phyloP scores from a whole-genome alignment of 345 rosid genomes.

The Schrenkiella parvula region DNA sequence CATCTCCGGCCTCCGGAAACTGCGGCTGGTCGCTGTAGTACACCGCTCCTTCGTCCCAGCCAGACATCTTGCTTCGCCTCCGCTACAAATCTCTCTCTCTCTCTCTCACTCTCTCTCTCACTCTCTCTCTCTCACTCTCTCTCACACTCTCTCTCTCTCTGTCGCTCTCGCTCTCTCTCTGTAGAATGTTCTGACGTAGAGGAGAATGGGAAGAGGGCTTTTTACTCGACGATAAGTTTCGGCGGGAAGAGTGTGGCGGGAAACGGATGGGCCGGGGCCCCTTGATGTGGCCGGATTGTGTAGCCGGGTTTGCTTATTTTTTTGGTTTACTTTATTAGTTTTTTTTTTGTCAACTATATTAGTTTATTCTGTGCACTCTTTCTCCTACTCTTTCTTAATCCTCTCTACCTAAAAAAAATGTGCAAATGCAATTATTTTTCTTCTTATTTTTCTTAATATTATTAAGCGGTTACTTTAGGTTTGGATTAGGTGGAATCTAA shows the following conservation, averaged over 20 bases:
- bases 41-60: constrained; percentile 90
- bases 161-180: not conserved
- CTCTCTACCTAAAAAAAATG: no score
- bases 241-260: constrained; percentile 33
- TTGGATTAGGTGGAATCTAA: no score
- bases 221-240: not conserved
- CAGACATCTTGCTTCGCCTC: constrained; percentile 53
- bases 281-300: not conserved
- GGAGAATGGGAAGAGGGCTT: not conserved
- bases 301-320: not conserved
- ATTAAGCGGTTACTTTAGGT: no score
- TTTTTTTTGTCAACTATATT: no score
- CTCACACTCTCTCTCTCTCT: not conserved
- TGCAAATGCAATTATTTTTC: no score
- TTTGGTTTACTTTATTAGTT: no score
- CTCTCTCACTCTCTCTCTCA: not conserved
- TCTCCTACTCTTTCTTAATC: no score
- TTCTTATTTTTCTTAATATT: no score
- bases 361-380: no score
- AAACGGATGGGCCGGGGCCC: not conserved
- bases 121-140: not conserved
- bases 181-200: not conserved
- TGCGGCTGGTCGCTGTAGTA: constrained; percentile 94
- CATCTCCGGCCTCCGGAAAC: constrained; percentile 61
- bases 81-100: not conserved